Base-by-base conservation (phyloP, 306 rosid species). In the Prinsepia uniflora region DNA sequence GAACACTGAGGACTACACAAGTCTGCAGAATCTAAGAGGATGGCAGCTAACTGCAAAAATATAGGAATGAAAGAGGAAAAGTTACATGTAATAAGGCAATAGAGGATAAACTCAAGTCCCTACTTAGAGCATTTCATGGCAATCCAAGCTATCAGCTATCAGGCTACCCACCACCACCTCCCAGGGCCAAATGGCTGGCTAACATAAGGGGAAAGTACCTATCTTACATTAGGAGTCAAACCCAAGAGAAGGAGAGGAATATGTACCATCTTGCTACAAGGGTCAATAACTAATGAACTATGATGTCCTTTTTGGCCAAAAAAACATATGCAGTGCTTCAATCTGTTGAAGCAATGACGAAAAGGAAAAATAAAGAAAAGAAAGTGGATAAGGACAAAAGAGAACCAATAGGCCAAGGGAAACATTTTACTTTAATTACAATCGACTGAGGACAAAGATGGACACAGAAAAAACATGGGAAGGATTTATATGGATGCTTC, bases 11-110 rank as follows among this genome's bases (percentile, higher is more conserved):
- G 83, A 67, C 76, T 81, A 48, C 63, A 83, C 67, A 90, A 78
- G 84, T 86, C 88, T 66, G 47, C 81, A 22, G 91, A 80, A 68
- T 92, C 98, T 76, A 84, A 68, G 74, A 92, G 91, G 75, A 90
- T 90, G 60, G 96, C 96, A 64, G 85, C 87, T 68, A 90, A 82
- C 96, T 89, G 83, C 84, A 86, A 70, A 65, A 24, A 78, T 48
- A 54, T 56, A 57, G 56, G 55, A 53, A 39, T 70, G 42, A 6
- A 22, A 76, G 53, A 61, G 22, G 12, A 41, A 36, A 41, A 9
- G 15, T 30, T 30, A 44, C 15, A 48, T 10, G 24, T n/a, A 63
- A 55, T 10, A 71, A 70, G 45, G 55, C 8, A 22, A 62, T 15
- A 48, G 52, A 52, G 59, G 20, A 20, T 43, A 6, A 60, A 59